Evolutionary conservation across 2,329 filamentous ascomycete species (phyloP).

Genomic region (Kalaharituber pfeilii): DNA sequence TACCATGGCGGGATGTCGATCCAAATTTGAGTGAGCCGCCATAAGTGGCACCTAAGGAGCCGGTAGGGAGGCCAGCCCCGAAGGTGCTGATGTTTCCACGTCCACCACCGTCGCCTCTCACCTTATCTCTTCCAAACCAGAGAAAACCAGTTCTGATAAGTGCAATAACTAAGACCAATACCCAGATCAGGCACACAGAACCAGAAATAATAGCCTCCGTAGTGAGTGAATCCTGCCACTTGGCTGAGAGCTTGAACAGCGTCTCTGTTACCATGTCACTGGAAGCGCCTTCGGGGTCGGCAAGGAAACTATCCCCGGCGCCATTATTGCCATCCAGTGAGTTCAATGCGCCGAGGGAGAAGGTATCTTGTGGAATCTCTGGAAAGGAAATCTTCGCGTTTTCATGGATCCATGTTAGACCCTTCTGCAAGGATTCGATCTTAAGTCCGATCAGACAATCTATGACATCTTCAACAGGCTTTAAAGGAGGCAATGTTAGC

Average conservation of each 20-base stretch:
- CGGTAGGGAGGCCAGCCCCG: no score
- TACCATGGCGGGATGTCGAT: no score
- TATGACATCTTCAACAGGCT: slow-evolving; percentile 61
- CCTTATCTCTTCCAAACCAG: slow-evolving; percentile 42
- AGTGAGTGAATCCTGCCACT: slow-evolving; percentile 49
- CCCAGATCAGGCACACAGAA: slow-evolving; percentile 56
- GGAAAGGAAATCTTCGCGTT: slow-evolving; percentile 72
- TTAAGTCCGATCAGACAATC: slow-evolving; percentile 81
- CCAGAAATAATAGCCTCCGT: slow-evolving; percentile 67
- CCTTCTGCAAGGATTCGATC: slow-evolving; percentile 65
- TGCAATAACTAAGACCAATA: slow-evolving; percentile 60
- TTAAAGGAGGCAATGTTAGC: slow-evolving; percentile 41
- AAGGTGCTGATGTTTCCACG: not conserved
- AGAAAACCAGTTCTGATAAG: slow-evolving; percentile 47
- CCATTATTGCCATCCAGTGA: slow-evolving; percentile 39
- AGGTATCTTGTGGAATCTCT: slow-evolving; percentile 57
- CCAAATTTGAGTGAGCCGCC: no score
- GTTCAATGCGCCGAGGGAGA: slow-evolving; percentile 58
- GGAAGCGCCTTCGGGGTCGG: slow-evolving; percentile 54
- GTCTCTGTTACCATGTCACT: slow-evolving; percentile 68
- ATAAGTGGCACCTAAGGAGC: no score
- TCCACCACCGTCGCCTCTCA: slow-evolving; percentile 41
- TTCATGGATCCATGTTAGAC: slow-evolving; percentile 83
- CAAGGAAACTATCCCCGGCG: slow-evolving; percentile 52
- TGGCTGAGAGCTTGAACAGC: slow-evolving; percentile 34